Evolutionary conservation across 148 eudicot species (phyloP), one percentile per base, ranked within the genome.

Genomic region (Amaranthus cruentus): DNA sequence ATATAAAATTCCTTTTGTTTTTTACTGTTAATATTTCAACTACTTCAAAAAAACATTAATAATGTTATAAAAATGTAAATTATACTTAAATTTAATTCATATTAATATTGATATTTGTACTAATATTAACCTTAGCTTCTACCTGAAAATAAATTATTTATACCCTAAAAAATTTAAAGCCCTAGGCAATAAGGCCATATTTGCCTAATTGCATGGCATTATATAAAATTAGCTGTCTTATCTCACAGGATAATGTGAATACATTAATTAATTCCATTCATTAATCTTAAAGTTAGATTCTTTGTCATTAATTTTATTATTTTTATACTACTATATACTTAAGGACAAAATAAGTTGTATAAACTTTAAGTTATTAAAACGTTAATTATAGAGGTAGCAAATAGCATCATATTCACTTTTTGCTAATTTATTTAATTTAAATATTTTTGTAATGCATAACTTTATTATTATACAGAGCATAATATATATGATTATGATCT

Each of bases 191-290:
- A 66, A 47, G 55, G 42, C 54, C 69, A 42, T 3, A 66, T 7
- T 71, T 55, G 54, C 65, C 15, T 44, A 68, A 50, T 74, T 79
- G 81, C 81, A 79, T 79, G 69, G 70, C 77, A 44, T 48, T 47
- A 66, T 18, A n/a, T n/a, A 47, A 63, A 21, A 77, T n/a, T 68
- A 62, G 77, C 54, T 73, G 81, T 54, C 70, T 18, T 50, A 69
- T 74, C 59, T 68, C 59, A 74, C 66, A 70, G 61, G 73, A 70
- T 75, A 75, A 76, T 11, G 44, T 55, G 0, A 14, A 5, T 21
- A 14, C 28, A 3, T 58, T 43, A 3, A 66, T 66, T 54, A 38
- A 54, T 6, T 70, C 1, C 38, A 59, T 21, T 55, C n/a, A 21
- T 4, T 11, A 18, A 50, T 3, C 47, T 21, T 7, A 44, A 78